Evolutionary conservation across 495 filamentous ascomycete species (phyloP).

Genomic region (Bacidia gigantensis): DNA sequence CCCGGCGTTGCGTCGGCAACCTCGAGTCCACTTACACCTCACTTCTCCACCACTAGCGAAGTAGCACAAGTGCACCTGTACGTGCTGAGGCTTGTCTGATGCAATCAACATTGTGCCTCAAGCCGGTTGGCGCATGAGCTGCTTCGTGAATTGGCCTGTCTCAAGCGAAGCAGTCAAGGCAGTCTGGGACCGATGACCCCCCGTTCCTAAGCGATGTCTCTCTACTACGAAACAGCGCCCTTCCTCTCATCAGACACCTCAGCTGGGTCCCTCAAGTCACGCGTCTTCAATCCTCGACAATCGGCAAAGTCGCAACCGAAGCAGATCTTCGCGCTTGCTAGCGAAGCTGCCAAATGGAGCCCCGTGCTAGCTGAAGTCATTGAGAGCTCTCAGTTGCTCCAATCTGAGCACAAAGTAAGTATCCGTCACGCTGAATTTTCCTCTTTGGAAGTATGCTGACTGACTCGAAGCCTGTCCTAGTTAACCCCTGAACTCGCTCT

Average conservation of each 20-base stretch:
- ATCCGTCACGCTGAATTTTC: not conserved
- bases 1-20: too few species aligned
- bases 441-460: conserved; percentile 23
- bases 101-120: too few species aligned
- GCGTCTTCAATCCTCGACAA: conserved; percentile 58
- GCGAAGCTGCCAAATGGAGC: conserved; percentile 85
- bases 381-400: conserved; percentile 55
- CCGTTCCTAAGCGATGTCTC: conserved; percentile 49
- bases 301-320: conserved; percentile 57
- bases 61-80: too few species aligned
- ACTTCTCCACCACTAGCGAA: too few species aligned
- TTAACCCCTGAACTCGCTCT: conserved; percentile 68
- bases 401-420: conserved; percentile 67
- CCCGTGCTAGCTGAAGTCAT: conserved; percentile 72
- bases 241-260: conserved; percentile 48
- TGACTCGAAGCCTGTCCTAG: conserved; percentile 35
- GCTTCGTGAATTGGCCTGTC: too few species aligned
- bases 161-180: not conserved
- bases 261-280: conserved; percentile 68
- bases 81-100: too few species aligned
- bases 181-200: not conserved
- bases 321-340: conserved; percentile 72
- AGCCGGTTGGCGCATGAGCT: too few species aligned
- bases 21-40: too few species aligned
- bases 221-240: conserved; percentile 80